Conservation (phyloP, 352 stramenopile species). For the Plasmopara muralis region DNA sequence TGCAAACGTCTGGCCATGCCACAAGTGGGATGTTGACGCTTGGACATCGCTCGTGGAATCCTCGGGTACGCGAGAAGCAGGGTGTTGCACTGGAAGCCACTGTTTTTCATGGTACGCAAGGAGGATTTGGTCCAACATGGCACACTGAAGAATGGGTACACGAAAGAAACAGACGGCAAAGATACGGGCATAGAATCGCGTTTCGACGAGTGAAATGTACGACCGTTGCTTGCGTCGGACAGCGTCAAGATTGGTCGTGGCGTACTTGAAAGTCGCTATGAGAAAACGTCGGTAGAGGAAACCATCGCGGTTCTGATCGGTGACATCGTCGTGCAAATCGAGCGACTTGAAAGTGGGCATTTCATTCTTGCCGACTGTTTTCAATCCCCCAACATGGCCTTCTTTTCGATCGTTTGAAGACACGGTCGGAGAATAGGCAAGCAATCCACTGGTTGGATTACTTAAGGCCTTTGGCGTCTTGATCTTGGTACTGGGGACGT, state of each 20-base stretch:
- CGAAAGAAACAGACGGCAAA: constrained; percentile 71
- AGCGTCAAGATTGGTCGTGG: constrained; percentile 51
- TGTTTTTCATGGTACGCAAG: constrained; percentile 40
- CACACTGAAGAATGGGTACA: constrained; percentile 41
- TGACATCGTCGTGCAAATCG: constrained; percentile 26
- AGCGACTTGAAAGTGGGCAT: constrained; percentile 3
- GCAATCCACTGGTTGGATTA: constrained; percentile 20
- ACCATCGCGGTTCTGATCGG: constrained; percentile 44
- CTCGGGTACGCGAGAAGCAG: constrained; percentile 17
- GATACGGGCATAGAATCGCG: constrained; percentile 56
- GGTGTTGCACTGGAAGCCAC: constrained; percentile 37
- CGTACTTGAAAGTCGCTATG: constrained; percentile 74
- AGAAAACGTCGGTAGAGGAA: constrained; percentile 61
- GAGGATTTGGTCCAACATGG: constrained; percentile 52
- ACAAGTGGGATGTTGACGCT: constrained; percentile 34
- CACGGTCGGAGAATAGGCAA: constrained; percentile 23
- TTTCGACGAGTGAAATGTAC: constrained; percentile 55
- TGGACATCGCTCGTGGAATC: constrained; percentile 19
- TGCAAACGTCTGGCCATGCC: constrained; percentile 48
- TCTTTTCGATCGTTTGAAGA: constrained; percentile 1
- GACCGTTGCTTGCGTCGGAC: constrained; percentile 31
- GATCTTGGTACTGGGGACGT: constrained; percentile 3
- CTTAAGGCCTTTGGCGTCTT: constrained; percentile 13
- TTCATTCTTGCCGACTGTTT: constrained; percentile 12
- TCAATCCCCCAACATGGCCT: neutral